Evolutionary conservation across 129 eudicot genomes (phyloP), one percentile per base, ranked within the genome.

Genomic region (Deinandra increscens): DNA sequence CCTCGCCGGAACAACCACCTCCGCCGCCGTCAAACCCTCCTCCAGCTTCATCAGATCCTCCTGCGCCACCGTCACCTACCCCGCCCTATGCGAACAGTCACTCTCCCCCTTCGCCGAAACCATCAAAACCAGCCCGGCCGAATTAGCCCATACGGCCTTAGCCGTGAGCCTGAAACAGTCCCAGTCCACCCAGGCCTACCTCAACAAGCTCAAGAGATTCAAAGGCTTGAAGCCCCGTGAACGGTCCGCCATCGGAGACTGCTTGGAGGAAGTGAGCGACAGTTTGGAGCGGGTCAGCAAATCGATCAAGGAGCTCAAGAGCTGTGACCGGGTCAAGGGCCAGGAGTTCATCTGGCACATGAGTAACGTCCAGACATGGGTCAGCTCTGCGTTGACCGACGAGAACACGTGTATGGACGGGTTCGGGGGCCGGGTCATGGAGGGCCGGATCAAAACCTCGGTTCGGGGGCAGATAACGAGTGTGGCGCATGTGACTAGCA

Each of bases 351-450:
- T 17, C 3, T 93, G 95, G 88, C 95, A 85, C 43, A 80, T 89
- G 89, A 89, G 97, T 58, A 93, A 93, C 55, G 76, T 89, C 1
- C 85, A 89, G 80, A 93, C 98, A 4, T 93, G 98, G 98, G 95
- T 86, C 4, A 93, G 98, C 70, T 95, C 98, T 19, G 96, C 98
- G 0, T 71, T 93, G 4, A 93, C 98, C 0, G 95, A 89, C 37
- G 98, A 85, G 50, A 83, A 72, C 5, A 93, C 97, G 8, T 93
- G 98, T 36, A 78, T 68, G 86, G 98, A 93, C 14, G 98, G 97
- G 74, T 89, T 93, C 48, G 68, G 83, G 14, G 97, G 95, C 26
- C 75, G 70, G 81, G 88, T 64, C 19, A 38, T 83, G 84, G 84
- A 87, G 69, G 91, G 90, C 7, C 76, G 67, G 82, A 60, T 93